Base-by-base conservation (phyloP, 164 flowering plant species). In the Houttuynia cordata region DNA sequence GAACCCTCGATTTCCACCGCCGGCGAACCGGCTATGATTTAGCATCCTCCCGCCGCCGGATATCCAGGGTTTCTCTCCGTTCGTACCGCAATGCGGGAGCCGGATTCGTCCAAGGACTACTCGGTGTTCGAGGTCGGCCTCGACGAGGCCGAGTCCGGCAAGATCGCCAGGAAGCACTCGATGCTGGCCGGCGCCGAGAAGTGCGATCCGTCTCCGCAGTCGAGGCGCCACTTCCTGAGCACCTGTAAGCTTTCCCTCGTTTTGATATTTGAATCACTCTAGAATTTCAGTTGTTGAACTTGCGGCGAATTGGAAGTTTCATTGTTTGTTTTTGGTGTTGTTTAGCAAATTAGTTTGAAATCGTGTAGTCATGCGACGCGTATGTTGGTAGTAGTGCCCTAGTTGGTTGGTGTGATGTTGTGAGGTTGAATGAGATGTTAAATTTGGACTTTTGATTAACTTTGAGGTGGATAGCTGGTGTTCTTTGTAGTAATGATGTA, bases 101-200 rank as follows among this genome's bases (percentile, higher is more conserved):
- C 70, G n/a, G 30, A 53, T 20, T 22, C 30, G 23, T 10, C 49
- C 49, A 61, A 66, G 39, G 62, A 51, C 21, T n/a, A 62, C 15
- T 60, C 67, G 22, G 70, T 66, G 24, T 66, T 45, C 25, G 70
- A 67, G 40, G 69, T 69, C 63, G 64, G 54, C 37, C 37, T 30
- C n/a, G 63, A n/a, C 3, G 72, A 62, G 10, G 72, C 69, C 40
- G 70, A 60, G 15, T 3, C 14, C 25, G n/a, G 15, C 18, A 57
- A 45, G 7, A 41, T 18, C 14, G 8, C 24, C 30, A 53, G 55
- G 34, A 69, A 62, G 60, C 23, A 13, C 37, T 24, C 34, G 8
- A 10, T 13, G 19, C 24, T 21, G 7, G 41, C 37, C 50, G 61
- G 53, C 49, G 13, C 14, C 49, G 49, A 10, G 8, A 63, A 40